Percentiles rank a stretch among this genome's conserved stretches.
These are phyloP conservation scores for Mikania micrantha DNA, from an alignment of 129 eudicot genomes.

Conservation along the genomic window DNA sequence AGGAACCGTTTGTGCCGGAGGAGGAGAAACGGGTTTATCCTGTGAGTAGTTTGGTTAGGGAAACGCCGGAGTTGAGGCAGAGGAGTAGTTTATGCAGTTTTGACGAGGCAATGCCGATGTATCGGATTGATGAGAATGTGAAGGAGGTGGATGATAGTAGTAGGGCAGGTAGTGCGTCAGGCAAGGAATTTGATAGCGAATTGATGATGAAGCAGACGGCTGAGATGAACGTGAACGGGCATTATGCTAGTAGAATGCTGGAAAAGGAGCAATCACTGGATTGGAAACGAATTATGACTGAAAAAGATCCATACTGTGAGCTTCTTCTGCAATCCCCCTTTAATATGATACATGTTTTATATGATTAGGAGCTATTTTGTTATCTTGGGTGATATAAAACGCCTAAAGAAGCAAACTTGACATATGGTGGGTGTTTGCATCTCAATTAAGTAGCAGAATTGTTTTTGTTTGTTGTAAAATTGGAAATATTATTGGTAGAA, in stretches of 20 bases:
- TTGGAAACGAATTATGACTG: slow-evolving; percentile 65
- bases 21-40: slow-evolving; percentile 27
- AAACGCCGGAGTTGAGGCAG: slow-evolving; percentile 51
- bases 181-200: slow-evolving; percentile 28
- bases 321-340: background rate
- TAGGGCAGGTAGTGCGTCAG: slow-evolving; percentile 13
- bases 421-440: background rate
- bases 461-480: background rate
- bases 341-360: background rate
- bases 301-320: slow-evolving; percentile 58
- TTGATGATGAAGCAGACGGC: slow-evolving; percentile 15
- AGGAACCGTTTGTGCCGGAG: slow-evolving; percentile 27
- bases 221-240: slow-evolving; percentile 40
- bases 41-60: slow-evolving; percentile 25
- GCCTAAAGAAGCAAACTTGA: slow-evolving; percentile 16
- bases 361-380: background rate
- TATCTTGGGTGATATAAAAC: slow-evolving; percentile 1
- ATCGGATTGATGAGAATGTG: slow-evolving; percentile 35
- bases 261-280: slow-evolving; percentile 57
- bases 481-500: background rate
- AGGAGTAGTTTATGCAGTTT: slow-evolving; percentile 37
- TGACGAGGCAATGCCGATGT: slow-evolving; percentile 14
- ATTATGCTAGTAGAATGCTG: slow-evolving; percentile 36
- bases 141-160: slow-evolving; percentile 29
- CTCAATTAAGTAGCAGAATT: background rate